These are phyloP conservation scores for Porpolomopsis calyptriformis DNA, from an alignment of 768 basidiomycete species.

Conservation along the genomic window DNA sequence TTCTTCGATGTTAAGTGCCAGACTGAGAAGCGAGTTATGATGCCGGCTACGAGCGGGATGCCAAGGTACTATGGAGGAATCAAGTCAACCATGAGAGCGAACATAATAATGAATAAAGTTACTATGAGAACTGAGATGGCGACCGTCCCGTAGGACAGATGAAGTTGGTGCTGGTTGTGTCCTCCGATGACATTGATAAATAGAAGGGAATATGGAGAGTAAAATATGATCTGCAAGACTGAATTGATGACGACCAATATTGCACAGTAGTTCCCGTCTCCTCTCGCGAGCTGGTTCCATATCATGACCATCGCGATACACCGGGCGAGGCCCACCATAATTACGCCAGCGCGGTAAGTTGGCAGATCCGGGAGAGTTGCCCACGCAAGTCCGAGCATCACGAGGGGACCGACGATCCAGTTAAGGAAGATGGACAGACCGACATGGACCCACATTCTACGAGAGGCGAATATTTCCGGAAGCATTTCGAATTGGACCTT, in stretches of 20 bases:
- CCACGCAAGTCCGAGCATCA: constrained; percentile 84
- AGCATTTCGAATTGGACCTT: constrained; percentile 71
- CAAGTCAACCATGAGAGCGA: background rate
- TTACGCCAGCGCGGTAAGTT: constrained; percentile 66
- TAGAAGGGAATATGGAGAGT: constrained; percentile 61
- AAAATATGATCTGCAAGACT: constrained; percentile 64
- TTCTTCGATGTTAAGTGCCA: constrained; percentile 33
- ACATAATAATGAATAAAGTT: constrained; percentile 19
- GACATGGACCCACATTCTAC: constrained; percentile 56
- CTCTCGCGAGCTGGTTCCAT: constrained; percentile 67
- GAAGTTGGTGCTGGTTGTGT: constrained; percentile 24
- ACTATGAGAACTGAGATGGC: constrained; percentile 65
- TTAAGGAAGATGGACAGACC: constrained; percentile 58
- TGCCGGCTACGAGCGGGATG: constrained; percentile 64
- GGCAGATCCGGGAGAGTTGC: constrained; percentile 73
- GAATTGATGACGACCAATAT: constrained; percentile 77
- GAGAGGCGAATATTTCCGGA: constrained; percentile 41
- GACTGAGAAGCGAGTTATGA: constrained; percentile 54
- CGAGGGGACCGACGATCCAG: constrained; percentile 71
- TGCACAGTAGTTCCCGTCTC: constrained; percentile 64
- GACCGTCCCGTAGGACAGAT: constrained; percentile 46
- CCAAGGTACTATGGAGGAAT: constrained; percentile 53
- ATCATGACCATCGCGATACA: constrained; percentile 74
- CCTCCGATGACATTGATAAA: constrained; percentile 66
- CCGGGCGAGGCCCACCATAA: constrained; percentile 70